Evolutionary conservation across 202 grass and related monocot species (phyloP).

Genomic region (Elaeis oleifera): DNA sequence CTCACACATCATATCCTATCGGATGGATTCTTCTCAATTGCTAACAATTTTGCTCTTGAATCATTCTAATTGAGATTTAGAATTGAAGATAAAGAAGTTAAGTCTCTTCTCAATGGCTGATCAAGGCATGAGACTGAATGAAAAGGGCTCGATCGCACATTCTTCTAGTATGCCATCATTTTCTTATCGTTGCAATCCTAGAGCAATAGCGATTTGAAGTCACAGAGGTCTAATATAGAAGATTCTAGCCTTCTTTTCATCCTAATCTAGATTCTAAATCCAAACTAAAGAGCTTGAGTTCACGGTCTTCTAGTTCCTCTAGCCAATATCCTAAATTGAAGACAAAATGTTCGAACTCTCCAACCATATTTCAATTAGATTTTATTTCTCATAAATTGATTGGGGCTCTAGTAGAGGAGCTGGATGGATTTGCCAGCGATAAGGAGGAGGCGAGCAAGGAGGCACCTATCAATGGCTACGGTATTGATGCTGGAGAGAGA

Average conservation of each 20-base stretch:
- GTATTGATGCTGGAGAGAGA: too few species aligned
- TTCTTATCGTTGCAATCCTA: slow-evolving; percentile 9
- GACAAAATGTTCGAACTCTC: neutral
- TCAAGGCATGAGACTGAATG: neutral
- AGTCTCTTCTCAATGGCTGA: neutral
- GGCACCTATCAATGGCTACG: too few species aligned
- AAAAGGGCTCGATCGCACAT: slow-evolving; percentile 20
- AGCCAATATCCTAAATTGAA: too few species aligned
- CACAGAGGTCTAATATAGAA: slow-evolving; percentile 8
- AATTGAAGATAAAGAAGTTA: slow-evolving; percentile 18
- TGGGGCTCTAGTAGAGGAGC: too few species aligned
- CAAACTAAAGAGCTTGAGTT: neutral
- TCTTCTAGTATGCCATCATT: slow-evolving; percentile 32
- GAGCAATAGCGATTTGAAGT: slow-evolving; percentile 19
- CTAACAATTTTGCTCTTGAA: too few species aligned
- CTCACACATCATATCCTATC: neutral
- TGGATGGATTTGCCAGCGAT: too few species aligned
- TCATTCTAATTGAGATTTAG: neutral
- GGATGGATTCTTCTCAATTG: neutral
- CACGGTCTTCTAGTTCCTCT: too few species aligned
- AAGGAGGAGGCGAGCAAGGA: too few species aligned
- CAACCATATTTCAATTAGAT: neutral
- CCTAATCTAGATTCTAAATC: slow-evolving; percentile 19
- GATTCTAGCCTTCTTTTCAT: neutral
- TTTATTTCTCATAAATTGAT: neutral